Base-by-base conservation (phyloP, 1,139 yeast species). In the Lodderomyces parapsilosis region DNA sequence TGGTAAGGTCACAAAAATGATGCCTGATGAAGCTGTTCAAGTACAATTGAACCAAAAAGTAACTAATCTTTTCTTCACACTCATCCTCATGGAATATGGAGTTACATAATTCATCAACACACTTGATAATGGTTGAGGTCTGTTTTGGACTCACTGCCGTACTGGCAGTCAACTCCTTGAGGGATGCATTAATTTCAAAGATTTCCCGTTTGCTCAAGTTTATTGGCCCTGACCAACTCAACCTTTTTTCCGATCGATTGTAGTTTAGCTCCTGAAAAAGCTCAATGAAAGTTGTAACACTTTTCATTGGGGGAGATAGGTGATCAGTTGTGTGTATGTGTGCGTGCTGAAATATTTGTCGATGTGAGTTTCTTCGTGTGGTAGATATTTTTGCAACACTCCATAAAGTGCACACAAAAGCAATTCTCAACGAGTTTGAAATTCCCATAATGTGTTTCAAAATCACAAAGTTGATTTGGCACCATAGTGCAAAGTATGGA, bases 11-110 rank as follows among this genome's bases (percentile, higher is more conserved):
- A 9, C 42, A 40, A 18, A 24, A 38, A 10, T 32, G 22, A 13
- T n/a, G 17, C 14, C 46, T 32, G 13, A 44, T 37, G 35, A 42
- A 40, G 19, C 17, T 11, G 23, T 24, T 42, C 13, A 44, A 9
- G 24, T 38, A 34, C 17, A 44, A 33, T 27, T 44, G 40, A 8
- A 46, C 41, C 3, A 42, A 20, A 14, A 42, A 36, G 46, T 47
- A 44, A 8, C 30, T 20, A 10, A 46, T 32, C 15, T 31, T 38
- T 37, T 44, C 46, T 10, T 46, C 40, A 15, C 23, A 19, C 23
- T 15, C n/a, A 1, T 31, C 30, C n/a, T 33, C 24, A n/a, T 23
- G n/a, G 18, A 19, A n/a, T 9, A 39, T 36, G 4, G 14, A 18
- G 14, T 25, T 14, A 15, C 19, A 35, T 17, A 40, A 13, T 6